Percentiles rank a stretch among this genome's conserved stretches.
Evolutionary conservation across 768 basidiomycete genomes (phyloP).

Genomic region (Termitomyces sp.): DNA sequence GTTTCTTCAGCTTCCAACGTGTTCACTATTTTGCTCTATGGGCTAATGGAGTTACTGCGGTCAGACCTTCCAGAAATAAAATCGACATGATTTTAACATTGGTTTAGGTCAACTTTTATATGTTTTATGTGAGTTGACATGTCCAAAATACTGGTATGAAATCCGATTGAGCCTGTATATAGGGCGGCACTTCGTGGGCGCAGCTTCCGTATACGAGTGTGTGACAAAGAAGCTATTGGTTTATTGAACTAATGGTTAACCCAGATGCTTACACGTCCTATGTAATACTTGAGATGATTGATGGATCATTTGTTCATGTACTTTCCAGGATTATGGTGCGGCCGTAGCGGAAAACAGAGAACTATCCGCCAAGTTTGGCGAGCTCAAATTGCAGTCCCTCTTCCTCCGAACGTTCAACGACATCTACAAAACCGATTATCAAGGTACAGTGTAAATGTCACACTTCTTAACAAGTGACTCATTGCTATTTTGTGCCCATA

Average conservation of each 20-base stretch:
- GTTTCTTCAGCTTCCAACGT: constrained; percentile 14
- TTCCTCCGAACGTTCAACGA: constrained; percentile 18
- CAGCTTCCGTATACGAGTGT: constrained; percentile 16
- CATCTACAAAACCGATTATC: constrained; percentile 12
- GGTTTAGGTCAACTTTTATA: constrained; percentile 14
- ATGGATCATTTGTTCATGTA: not conserved
- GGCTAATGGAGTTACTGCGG: constrained; percentile 19
- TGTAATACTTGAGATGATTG: not conserved
- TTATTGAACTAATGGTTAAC: not conserved
- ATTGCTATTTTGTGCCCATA: not conserved
- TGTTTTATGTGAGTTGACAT: constrained; percentile 13
- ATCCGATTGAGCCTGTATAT: not conserved
- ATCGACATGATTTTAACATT: not conserved
- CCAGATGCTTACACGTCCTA: constrained; percentile 18
- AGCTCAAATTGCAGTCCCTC: constrained; percentile 18
- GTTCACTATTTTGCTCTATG: constrained; percentile 17
- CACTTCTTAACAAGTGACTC: not conserved
- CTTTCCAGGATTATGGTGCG: constrained; percentile 16
- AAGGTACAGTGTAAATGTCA: constrained; percentile 1
- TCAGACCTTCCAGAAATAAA: not conserved
- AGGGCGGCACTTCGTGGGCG: constrained; percentile 18
- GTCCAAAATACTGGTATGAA: not conserved
- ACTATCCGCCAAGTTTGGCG: constrained; percentile 14
- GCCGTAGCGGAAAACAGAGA: constrained; percentile 15
- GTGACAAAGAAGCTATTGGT: not conserved